Conservation (phyloP, 805 yeast species). For the Candida piceae region DNA sequence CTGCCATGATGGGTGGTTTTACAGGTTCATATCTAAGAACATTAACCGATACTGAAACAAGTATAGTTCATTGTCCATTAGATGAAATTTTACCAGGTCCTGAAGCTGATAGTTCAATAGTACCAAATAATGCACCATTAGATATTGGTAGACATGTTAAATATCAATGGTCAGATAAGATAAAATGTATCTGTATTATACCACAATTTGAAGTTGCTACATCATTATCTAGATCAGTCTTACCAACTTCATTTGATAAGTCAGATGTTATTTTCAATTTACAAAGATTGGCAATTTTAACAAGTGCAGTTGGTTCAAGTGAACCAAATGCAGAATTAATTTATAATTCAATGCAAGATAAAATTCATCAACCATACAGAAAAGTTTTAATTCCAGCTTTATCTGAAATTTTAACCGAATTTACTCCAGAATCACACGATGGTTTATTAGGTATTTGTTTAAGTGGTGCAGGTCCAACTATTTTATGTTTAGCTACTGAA, state of each 20-base stretch:
- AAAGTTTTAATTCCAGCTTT: constrained; percentile 89
- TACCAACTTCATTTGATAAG: constrained; percentile 74
- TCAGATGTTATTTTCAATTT: constrained; percentile 86
- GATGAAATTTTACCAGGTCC: constrained; percentile 79
- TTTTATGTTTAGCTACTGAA: constrained; percentile 85
- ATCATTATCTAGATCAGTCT: constrained; percentile 83
- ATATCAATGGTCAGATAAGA: constrained; percentile 74
- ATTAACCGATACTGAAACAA: constrained; percentile 63
- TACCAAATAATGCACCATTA: constrained; percentile 78
- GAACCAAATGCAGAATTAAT: constrained; percentile 80
- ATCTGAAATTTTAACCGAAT: constrained; percentile 67
- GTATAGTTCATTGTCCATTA: constrained; percentile 76
- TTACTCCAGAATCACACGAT: constrained; percentile 76
- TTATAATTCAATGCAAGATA: constrained; percentile 94
- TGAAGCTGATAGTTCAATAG: constrained; percentile 58
- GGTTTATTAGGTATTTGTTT: constrained; percentile 92
- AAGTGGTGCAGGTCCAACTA: constrained; percentile 98
- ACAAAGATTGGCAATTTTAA: constrained; percentile 88
- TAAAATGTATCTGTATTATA: constrained; percentile 85
- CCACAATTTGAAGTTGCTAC: constrained; percentile 95
- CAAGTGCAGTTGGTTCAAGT: constrained; percentile 78
- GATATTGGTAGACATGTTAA: constrained; percentile 86
- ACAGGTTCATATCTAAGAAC: constrained; percentile 92
- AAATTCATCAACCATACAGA: constrained; percentile 96
- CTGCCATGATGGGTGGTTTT: constrained; percentile 99